Conservation (phyloP, 805 yeast genomes). For the Cyberlindnera mycetangii region DNA sequence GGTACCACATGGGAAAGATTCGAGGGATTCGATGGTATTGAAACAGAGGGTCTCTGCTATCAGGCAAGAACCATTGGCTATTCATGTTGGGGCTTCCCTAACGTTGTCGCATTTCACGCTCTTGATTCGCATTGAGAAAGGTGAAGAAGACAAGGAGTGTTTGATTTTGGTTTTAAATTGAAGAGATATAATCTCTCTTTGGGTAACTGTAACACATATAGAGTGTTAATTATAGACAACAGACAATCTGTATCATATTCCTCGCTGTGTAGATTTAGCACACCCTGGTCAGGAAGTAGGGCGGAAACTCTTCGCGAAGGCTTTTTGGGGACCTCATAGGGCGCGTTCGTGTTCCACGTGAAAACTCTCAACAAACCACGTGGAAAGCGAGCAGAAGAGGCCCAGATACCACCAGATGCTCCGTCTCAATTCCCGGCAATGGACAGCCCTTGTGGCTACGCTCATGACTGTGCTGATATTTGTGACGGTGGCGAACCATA, state of each 20-base stretch:
- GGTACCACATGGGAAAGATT: slow-evolving; percentile 43
- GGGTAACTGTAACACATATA: neutral
- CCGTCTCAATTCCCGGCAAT: slow-evolving; percentile 12
- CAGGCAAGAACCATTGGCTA: slow-evolving; percentile 43
- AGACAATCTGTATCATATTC: no score
- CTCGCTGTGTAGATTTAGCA: no score
- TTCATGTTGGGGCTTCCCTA: slow-evolving; percentile 49
- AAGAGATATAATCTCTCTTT: no score
- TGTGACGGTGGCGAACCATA: slow-evolving; percentile 3
- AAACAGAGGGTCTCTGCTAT: slow-evolving; percentile 52
- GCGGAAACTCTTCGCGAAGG: neutral
- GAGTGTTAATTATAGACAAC: no score
- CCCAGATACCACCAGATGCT: slow-evolving; percentile 3
- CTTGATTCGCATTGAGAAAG: slow-evolving; percentile 11
- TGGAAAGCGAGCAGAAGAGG: neutral
- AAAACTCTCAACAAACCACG: neutral
- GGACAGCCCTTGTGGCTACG: slow-evolving; percentile 7
- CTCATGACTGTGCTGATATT: slow-evolving; percentile 6
- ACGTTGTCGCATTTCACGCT: slow-evolving; percentile 39
- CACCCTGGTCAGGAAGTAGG: neutral
- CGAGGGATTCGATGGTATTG: slow-evolving; percentile 54
- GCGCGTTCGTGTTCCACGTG: neutral
- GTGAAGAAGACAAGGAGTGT: neutral
- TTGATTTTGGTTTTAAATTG: no score
- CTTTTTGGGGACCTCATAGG: no score